Conservation (phyloP, 331 rosid genomes). For the Quercus tomentella region DNA sequence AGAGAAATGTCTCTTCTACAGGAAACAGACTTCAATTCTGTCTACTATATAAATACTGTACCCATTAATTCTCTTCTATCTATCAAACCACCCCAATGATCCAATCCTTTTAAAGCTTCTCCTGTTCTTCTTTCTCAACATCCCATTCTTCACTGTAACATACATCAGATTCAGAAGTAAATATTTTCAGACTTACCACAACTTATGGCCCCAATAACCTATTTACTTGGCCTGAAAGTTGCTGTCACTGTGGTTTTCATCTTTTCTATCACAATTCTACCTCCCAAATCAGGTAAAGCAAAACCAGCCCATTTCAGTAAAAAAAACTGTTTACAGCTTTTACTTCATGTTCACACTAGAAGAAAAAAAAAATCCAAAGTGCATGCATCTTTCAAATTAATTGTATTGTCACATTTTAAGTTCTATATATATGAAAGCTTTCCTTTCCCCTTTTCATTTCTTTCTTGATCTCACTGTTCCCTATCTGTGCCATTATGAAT, state of each 20-base stretch:
- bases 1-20: slow-evolving; percentile 43
- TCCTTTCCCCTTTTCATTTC: too few relatives aligned
- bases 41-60: background rate
- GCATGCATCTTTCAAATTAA: too few relatives aligned
- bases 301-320: background rate
- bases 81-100: background rate
- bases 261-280: slow-evolving; percentile 45
- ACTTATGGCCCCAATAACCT: slow-evolving; percentile 47
- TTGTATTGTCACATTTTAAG: too few relatives aligned
- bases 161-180: slow-evolving; percentile 30
- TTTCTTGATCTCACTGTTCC: too few relatives aligned
- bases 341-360: too few relatives aligned
- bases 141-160: slow-evolving; percentile 35
- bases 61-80: background rate
- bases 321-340: too few relatives aligned
- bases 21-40: slow-evolving; percentile 53
- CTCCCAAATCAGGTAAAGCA: slow-evolving; percentile 58
- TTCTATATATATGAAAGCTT: too few relatives aligned
- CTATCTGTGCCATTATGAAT: too few relatives aligned
- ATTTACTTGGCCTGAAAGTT: slow-evolving; percentile 33
- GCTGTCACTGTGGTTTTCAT: slow-evolving; percentile 55
- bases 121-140: slow-evolving; percentile 25
- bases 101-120: slow-evolving; percentile 12
- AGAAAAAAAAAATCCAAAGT: too few relatives aligned
- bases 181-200: background rate